Evolutionary conservation across 192 early-diverging fungal species (phyloP).

Genomic region (Coemansia sp.): DNA sequence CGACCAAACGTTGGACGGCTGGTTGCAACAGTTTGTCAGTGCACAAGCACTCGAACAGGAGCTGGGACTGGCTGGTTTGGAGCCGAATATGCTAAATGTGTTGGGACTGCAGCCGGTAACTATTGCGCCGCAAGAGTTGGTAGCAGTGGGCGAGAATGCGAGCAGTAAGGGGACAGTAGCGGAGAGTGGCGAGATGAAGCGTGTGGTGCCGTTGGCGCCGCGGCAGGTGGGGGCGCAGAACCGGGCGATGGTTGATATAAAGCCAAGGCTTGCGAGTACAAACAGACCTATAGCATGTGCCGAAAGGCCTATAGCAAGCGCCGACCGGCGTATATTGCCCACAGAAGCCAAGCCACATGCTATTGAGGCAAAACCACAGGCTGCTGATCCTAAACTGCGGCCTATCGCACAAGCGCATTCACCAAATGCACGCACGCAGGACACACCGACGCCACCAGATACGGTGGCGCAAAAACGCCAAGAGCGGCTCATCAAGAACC

Average conservation of each 20-base stretch:
- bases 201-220: not conserved
- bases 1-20: constrained; percentile 35
- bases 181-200: not conserved
- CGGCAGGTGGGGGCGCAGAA: constrained; percentile 22
- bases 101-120: constrained; percentile 21
- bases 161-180: not conserved
- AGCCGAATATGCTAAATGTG: constrained; percentile 19
- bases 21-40: constrained; percentile 52
- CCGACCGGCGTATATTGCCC: too few species aligned
- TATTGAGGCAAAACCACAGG: not conserved
- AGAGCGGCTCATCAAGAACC: constrained; percentile 88
- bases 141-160: constrained; percentile 34
- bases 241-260: constrained; percentile 25
- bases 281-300: too few species aligned
- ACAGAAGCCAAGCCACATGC: not conserved
- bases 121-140: constrained; percentile 46
- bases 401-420: constrained; percentile 26
- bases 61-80: not conserved
- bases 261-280: too few species aligned
- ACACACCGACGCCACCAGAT: constrained; percentile 1
- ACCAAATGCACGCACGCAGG: constrained; percentile 6
- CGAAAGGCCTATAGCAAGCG: too few species aligned
- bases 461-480: constrained; percentile 66
- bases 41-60: constrained; percentile 17
- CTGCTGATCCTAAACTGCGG: constrained; percentile 6